Conservation (phyloP, 345 rosid genomes). For the Eucalyptus dawsonii region DNA sequence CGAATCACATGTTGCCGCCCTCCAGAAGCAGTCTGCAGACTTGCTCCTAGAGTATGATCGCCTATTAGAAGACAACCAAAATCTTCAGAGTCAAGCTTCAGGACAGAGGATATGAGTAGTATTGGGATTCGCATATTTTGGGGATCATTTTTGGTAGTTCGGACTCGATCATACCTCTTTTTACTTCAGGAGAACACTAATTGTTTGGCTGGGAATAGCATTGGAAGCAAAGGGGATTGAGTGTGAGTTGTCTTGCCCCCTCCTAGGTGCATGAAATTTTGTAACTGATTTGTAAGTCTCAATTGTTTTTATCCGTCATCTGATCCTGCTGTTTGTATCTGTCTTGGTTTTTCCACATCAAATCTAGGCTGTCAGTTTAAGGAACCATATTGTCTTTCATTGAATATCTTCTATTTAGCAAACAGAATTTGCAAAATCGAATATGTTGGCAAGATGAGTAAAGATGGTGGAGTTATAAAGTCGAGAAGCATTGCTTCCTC, state of each 20-base stretch:
- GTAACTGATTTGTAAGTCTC: not conserved
- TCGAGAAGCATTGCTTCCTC: not conserved
- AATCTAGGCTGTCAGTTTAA: not conserved
- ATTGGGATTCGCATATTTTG: not conserved
- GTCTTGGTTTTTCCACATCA: not conserved
- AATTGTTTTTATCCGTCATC: not conserved
- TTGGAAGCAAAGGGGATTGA: not conserved
- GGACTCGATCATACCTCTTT: not conserved
- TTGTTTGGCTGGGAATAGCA: not conserved
- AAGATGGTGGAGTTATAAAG: not conserved
- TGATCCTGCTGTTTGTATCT: not conserved
- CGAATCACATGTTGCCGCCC: slow-evolving; percentile 64
- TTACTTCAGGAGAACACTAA: not conserved
- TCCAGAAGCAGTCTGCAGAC: slow-evolving; percentile 83
- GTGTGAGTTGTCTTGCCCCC: not conserved
- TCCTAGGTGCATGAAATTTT: not conserved
- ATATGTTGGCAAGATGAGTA: not conserved
- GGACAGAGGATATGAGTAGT: slow-evolving; percentile 26
- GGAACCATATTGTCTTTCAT: not conserved
- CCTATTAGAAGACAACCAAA: slow-evolving; percentile 77
- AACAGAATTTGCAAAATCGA: not conserved
- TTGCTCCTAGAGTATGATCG: slow-evolving; percentile 79
- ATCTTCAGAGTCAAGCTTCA: slow-evolving; percentile 53
- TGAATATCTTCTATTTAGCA: not conserved
- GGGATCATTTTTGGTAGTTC: not conserved